A percentile compares a stretch with the other conserved stretches of the same genome.
These are phyloP conservation scores for Cyclotella baltica DNA, from an alignment of 108 stramenopile genomes.

Conservation along the genomic window DNA sequence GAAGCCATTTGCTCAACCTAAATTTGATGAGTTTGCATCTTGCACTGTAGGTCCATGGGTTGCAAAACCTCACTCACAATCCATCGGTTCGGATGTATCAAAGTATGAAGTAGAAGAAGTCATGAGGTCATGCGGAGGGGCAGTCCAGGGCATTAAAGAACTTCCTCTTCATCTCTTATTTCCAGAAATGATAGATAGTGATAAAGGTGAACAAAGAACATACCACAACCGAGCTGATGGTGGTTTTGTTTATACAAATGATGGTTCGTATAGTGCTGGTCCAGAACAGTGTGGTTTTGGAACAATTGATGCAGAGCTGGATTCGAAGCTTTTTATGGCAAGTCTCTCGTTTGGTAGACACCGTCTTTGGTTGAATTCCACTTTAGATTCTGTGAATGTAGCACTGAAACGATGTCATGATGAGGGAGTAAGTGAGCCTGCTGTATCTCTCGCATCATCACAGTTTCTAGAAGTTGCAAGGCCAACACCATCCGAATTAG, in stretches of 20 bases:
- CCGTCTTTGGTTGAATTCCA: constrained; percentile 22
- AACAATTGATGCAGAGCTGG: neutral
- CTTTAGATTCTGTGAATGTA: neutral
- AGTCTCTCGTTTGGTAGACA: constrained; percentile 46
- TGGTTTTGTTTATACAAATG: constrained; percentile 70
- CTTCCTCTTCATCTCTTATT: constrained; percentile 25
- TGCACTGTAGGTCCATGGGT: constrained; percentile 53
- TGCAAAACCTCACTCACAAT: neutral
- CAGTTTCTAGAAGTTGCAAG: neutral
- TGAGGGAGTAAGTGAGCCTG: neutral
- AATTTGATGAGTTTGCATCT: constrained; percentile 67
- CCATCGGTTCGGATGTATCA: neutral
- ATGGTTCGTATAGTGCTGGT: constrained; percentile 63
- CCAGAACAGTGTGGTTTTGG: constrained; percentile 40
- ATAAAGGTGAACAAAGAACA: constrained; percentile 25
- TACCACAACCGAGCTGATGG: constrained; percentile 78
- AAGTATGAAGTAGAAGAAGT: constrained; percentile 67
- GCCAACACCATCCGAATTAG: neutral
- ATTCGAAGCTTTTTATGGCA: constrained; percentile 29
- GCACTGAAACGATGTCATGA: neutral
- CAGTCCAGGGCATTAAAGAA: constrained; percentile 76
- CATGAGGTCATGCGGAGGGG: constrained; percentile 80
- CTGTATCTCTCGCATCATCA: neutral
- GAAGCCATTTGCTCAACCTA: constrained; percentile 57
- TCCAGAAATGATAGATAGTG: neutral